phyloP scores from a whole-genome alignment of 2,329 filamentous ascomycete genomes.

The Trichoderma sp. region DNA sequence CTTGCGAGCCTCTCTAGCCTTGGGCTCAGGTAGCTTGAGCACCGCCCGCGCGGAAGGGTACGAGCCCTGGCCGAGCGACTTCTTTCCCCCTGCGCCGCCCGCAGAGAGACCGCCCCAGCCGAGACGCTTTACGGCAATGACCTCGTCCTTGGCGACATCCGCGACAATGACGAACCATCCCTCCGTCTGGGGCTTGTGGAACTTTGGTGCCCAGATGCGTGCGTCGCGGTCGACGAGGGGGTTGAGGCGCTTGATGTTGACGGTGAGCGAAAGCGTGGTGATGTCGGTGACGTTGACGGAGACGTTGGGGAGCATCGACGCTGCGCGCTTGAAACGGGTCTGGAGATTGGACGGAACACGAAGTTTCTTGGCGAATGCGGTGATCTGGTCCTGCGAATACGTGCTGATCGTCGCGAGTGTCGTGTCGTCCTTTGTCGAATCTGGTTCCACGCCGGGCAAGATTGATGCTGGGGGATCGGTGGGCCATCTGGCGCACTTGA shows the following conservation, averaged over 20 bases:
- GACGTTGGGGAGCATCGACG: conserved; percentile 66
- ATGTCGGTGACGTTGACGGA: conserved; percentile 57
- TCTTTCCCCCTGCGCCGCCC: conserved; percentile 22
- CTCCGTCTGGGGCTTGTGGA: conserved; percentile 92
- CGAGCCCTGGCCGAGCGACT: conserved; percentile 36
- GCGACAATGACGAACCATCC: conserved; percentile 85
- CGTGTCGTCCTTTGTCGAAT: conserved; percentile 41
- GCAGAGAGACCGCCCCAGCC: conserved; percentile 55
- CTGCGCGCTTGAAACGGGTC: conserved; percentile 54
- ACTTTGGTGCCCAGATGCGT: conserved; percentile 80
- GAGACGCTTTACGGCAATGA: conserved; percentile 81
- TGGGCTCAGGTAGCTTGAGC: conserved; percentile 57
- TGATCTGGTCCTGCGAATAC: conserved; percentile 35
- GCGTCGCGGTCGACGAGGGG: conserved; percentile 60
- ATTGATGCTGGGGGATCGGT: conserved; percentile 75
- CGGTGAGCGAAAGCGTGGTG: conserved; percentile 60
- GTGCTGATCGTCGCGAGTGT: conserved; percentile 43
- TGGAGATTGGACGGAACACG: conserved; percentile 45
- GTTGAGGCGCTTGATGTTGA: conserved; percentile 67
- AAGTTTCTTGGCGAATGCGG: conserved; percentile 49
- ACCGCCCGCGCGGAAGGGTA: conserved; percentile 52
- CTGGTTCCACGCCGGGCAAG: conserved; percentile 64
- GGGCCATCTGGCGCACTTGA: conserved; percentile 92
- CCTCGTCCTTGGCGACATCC: conserved; percentile 64
- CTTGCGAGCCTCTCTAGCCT: conserved; percentile 50